Evolutionary conservation across 1,139 yeast species (phyloP).

Genomic region (Candida sp.): DNA sequence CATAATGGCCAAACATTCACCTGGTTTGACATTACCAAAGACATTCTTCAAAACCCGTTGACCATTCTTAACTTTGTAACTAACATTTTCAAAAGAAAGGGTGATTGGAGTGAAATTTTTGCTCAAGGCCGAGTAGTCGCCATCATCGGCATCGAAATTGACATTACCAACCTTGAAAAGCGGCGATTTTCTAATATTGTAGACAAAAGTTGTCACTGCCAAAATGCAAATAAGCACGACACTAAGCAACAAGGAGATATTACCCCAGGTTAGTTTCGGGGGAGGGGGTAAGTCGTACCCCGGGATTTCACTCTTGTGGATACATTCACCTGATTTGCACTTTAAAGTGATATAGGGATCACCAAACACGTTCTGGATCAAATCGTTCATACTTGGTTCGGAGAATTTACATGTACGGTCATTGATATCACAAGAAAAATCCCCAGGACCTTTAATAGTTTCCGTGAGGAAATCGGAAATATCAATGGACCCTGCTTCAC

Average conservation of each 20-base stretch:
- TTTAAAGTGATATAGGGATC: slow-evolving; percentile 81
- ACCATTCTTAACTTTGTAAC: slow-evolving; percentile 57
- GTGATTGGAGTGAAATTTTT: slow-evolving; percentile 71
- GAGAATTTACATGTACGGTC: slow-evolving; percentile 69
- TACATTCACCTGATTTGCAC: slow-evolving; percentile 86
- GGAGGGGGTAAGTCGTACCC: slow-evolving; percentile 76
- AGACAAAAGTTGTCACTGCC: slow-evolving; percentile 39
- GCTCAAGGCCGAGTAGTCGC: slow-evolving; percentile 40
- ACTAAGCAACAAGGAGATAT: slow-evolving; percentile 47
- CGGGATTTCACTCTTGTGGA: slow-evolving; percentile 90
- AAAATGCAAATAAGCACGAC: slow-evolving; percentile 42
- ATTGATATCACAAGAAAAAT: slow-evolving; percentile 72
- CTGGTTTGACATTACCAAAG: slow-evolving; percentile 77
- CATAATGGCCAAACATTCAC: slow-evolving; percentile 93
- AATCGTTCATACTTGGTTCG: slow-evolving; percentile 95
- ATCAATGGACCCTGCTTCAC: slow-evolving; percentile 90
- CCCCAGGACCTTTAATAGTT: slow-evolving; percentile 92
- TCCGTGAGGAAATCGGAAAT: slow-evolving; percentile 89
- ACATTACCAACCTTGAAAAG: slow-evolving; percentile 40
- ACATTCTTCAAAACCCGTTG: slow-evolving; percentile 53
- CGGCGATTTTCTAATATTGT: slow-evolving; percentile 62
- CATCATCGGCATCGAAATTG: slow-evolving; percentile 22
- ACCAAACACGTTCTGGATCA: slow-evolving; percentile 87
- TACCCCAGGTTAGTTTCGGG: slow-evolving; percentile 44
- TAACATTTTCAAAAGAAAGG: slow-evolving; percentile 69